A percentile compares a stretch with the other conserved stretches of the same genome.
Conservation (phyloP, 2,329 filamentous ascomycete species). For the Nemania sp. region DNA sequence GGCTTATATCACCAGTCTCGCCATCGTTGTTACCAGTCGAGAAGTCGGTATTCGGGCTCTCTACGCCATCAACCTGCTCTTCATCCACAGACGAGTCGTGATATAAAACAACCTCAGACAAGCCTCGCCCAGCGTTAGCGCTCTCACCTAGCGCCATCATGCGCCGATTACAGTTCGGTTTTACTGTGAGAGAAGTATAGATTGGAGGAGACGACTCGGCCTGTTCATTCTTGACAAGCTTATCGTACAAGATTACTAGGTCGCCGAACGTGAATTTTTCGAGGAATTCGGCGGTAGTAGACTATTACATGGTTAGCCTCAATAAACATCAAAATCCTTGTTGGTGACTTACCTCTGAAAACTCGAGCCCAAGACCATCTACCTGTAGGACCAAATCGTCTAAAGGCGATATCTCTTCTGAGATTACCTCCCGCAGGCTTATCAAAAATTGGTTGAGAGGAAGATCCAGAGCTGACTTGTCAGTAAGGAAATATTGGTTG, state of each 20-base stretch:
- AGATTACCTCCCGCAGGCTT: constrained; percentile 38
- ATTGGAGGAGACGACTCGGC: constrained; percentile 33
- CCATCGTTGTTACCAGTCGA: constrained; percentile 19
- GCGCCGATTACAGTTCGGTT: constrained; percentile 39
- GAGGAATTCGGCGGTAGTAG: constrained; percentile 36
- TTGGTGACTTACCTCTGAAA: constrained; percentile 37
- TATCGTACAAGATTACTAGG: constrained; percentile 38
- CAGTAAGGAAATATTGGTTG: constrained; percentile 40
- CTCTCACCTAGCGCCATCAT: constrained; percentile 39
- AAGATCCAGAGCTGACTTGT: constrained; percentile 34
- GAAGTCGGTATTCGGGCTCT: constrained; percentile 23
- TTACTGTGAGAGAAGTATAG: constrained; percentile 40
- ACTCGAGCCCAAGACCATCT: constrained; percentile 40
- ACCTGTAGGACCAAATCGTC: constrained; percentile 41
- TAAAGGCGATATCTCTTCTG: constrained; percentile 40
- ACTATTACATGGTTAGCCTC: constrained; percentile 34
- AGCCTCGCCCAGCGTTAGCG: constrained; percentile 37
- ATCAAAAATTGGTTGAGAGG: constrained; percentile 35
- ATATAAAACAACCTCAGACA: constrained; percentile 40
- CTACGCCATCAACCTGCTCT: constrained; percentile 19
- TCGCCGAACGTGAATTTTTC: constrained; percentile 38
- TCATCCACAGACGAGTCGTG: constrained; percentile 32
- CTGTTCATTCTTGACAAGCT: constrained; percentile 38
- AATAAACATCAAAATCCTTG: not conserved
- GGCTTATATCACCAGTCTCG: constrained; percentile 26